Evolutionary conservation across 768 basidiomycete species (phyloP).

Genomic region (Omphalotus guepiniiformis): DNA sequence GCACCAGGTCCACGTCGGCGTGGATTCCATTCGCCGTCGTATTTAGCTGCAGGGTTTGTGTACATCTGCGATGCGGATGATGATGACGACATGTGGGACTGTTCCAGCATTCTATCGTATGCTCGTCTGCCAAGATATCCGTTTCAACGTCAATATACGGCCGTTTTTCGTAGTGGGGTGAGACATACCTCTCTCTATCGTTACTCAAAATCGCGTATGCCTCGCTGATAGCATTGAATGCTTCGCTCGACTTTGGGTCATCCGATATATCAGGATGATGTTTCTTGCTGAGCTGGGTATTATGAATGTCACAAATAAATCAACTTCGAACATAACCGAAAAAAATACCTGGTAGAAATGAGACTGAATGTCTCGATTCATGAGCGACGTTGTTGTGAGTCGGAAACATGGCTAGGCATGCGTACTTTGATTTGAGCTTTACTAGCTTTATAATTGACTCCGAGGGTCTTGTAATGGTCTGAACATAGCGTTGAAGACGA

Average conservation of each 20-base stretch:
- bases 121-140: constrained; percentile 32
- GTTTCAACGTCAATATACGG: not conserved
- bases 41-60: constrained; percentile 17
- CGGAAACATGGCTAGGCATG: not conserved
- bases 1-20: constrained; percentile 27
- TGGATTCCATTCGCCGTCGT: constrained; percentile 18
- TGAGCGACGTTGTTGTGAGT: not conserved
- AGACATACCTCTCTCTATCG: constrained; percentile 37
- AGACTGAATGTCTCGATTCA: constrained; percentile 23
- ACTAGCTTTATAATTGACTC: constrained; percentile 31
- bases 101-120: constrained; percentile 39
- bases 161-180: not conserved
- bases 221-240: constrained; percentile 38
- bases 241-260: constrained; percentile 32
- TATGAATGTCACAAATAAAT: not conserved
- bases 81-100: constrained; percentile 16
- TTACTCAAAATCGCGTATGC: constrained; percentile 42
- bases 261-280: constrained; percentile 48
- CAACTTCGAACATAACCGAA: not conserved
- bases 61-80: constrained; percentile 4
- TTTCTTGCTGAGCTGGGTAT: constrained; percentile 29
- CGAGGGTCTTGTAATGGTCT: constrained; percentile 38
- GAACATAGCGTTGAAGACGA: constrained; percentile 17
- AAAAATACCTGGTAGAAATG: constrained; percentile 36
- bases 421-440: constrained; percentile 41